Conservation (phyloP, 768 basidiomycete genomes). For the Lentinula boryana region DNA sequence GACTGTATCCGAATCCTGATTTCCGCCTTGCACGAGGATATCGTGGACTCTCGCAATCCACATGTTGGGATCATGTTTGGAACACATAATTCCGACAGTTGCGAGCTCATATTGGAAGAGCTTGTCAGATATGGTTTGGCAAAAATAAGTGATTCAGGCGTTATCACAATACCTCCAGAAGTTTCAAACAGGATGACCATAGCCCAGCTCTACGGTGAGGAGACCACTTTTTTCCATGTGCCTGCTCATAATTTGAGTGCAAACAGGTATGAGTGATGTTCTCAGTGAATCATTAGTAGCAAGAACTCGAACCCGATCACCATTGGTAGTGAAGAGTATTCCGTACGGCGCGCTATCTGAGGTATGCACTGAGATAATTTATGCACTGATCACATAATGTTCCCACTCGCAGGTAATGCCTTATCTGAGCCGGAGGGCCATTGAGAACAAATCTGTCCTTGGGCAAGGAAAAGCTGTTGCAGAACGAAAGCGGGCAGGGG, state of each 20-base stretch:
- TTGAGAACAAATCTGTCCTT: constrained; percentile 90
- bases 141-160: constrained; percentile 14
- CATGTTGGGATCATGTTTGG: constrained; percentile 72
- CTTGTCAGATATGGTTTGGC: constrained; percentile 56
- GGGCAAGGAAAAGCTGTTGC: constrained; percentile 63
- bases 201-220: constrained; percentile 78
- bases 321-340: constrained; percentile 70
- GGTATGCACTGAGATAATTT: constrained; percentile 14
- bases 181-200: constrained; percentile 65
- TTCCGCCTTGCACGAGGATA: constrained; percentile 45
- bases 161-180: constrained; percentile 37
- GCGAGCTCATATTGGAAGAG: constrained; percentile 51
- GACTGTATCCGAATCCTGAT: constrained; percentile 53
- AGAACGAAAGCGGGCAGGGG: constrained; percentile 52
- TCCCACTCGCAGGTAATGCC: constrained; percentile 57
- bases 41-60: constrained; percentile 17
- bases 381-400: constrained; percentile 62
- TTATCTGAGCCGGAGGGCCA: constrained; percentile 79
- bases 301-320: constrained; percentile 42
- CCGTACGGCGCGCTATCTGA: neutral
- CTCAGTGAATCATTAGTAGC: constrained; percentile 65
- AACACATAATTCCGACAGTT: constrained; percentile 79
- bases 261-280: constrained; percentile 78
- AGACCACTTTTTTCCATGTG: neutral
- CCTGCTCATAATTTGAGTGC: neutral